Conservation (phyloP, 805 yeast species). For the Pichia nakasei region DNA sequence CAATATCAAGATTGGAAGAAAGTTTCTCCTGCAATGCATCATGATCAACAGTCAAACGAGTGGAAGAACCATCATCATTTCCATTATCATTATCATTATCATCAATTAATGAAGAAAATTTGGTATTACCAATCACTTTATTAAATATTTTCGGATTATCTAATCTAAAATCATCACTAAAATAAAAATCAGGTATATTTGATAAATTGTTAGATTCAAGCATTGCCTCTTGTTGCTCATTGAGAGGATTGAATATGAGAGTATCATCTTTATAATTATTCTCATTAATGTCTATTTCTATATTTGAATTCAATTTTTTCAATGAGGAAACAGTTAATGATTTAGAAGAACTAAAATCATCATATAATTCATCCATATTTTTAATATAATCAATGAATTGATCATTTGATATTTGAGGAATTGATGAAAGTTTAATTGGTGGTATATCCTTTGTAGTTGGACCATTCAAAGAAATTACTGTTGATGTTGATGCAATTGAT, state of each 20-base stretch:
- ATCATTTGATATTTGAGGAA: constrained; percentile 37
- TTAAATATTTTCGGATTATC: constrained; percentile 85
- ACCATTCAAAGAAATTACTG: constrained; percentile 39
- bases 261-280: not conserved
- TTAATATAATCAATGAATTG: constrained; percentile 37
- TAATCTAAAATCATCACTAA: constrained; percentile 59
- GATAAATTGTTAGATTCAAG: constrained; percentile 25
- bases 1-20: constrained; percentile 74
- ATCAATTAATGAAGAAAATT: constrained; percentile 27
- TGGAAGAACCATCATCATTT: too few relatives aligned
- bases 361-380: constrained; percentile 37
- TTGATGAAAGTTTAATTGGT: constrained; percentile 44
- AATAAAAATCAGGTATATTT: constrained; percentile 62
- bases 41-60: constrained; percentile 26
- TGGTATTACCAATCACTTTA: constrained; percentile 56
- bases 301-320: constrained; percentile 25
- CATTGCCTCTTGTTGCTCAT: constrained; percentile 18
- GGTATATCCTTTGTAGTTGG: constrained; percentile 86
- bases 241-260: not conserved
- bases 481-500: constrained; percentile 27
- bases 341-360: constrained; percentile 34
- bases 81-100: constrained; percentile 17
- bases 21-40: constrained; percentile 64
- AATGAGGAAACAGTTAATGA: constrained; percentile 36
- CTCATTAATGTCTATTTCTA: constrained; percentile 6